phyloP scores from a whole-genome alignment of 139 green algal genomes.

The Chlorella sp. region DNA sequence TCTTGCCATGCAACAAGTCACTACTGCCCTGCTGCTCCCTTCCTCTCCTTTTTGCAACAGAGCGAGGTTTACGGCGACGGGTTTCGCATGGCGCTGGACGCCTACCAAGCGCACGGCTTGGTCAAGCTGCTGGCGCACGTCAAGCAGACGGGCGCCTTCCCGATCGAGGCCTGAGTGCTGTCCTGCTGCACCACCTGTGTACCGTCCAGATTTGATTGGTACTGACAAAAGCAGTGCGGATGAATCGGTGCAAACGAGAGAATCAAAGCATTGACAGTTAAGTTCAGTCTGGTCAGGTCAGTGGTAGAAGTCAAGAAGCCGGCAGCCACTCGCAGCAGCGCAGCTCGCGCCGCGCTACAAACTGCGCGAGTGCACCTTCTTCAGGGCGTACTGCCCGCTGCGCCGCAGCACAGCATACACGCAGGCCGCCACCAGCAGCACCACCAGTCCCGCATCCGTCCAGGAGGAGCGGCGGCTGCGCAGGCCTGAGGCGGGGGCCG shows the following conservation, averaged over 20 bases:
- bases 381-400: slow-evolving; percentile 13
- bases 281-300: no score
- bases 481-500: background rate
- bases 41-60: background rate
- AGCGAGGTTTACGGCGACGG: slow-evolving; percentile 80
- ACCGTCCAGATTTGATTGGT: no score
- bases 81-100: slow-evolving; percentile 80
- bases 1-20: no score
- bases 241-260: no score
- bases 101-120: slow-evolving; percentile 72
- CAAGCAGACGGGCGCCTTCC: slow-evolving; percentile 20
- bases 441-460: background rate
- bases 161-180: background rate
- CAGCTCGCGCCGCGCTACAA: no score
- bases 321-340: no score
- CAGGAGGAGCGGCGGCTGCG: background rate
- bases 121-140: slow-evolving; percentile 60
- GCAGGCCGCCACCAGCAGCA: background rate
- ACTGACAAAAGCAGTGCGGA: no score
- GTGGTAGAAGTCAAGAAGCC: no score
- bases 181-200: no score
- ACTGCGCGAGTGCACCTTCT: no score
- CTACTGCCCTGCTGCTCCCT: background rate
- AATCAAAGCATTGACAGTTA: no score
- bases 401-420: slow-evolving; percentile 4